A percentile compares a stretch with the other conserved stretches of the same genome.
Evolutionary conservation across 2,329 filamentous ascomycete species (phyloP).

Genomic region (Diplodia seriata): DNA sequence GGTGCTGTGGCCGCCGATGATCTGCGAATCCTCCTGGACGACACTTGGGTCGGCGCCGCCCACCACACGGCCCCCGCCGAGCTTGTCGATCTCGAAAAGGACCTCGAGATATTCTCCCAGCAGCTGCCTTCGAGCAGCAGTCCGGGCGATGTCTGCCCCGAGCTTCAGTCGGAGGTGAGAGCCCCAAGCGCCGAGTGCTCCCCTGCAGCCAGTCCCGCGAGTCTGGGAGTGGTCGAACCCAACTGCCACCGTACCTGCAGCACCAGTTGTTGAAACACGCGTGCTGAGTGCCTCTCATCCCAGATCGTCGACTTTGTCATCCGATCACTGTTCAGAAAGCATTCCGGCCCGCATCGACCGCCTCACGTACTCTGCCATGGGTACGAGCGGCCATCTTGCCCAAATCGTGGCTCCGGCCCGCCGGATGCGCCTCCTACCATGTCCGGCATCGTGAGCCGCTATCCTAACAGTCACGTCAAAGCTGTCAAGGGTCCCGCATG

Average conservation of each 20-base stretch:
- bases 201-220: slow-evolving; percentile 45
- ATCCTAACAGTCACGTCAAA: slow-evolving; percentile 73
- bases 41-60: slow-evolving; percentile 66
- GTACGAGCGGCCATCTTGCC: slow-evolving; percentile 63
- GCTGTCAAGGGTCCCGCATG: slow-evolving; percentile 74
- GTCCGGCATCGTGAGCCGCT: slow-evolving; percentile 68
- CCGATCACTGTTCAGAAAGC: slow-evolving; percentile 74
- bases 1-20: slow-evolving; percentile 39
- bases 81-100: slow-evolving; percentile 40
- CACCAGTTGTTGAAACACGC: slow-evolving; percentile 20
- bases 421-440: slow-evolving; percentile 57
- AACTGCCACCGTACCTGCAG: slow-evolving; percentile 37
- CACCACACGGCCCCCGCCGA: slow-evolving; percentile 47
- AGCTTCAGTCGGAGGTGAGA: slow-evolving; percentile 55
- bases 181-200: slow-evolving; percentile 25
- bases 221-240: slow-evolving; percentile 22
- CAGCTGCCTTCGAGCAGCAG: slow-evolving; percentile 47
- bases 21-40: slow-evolving; percentile 70
- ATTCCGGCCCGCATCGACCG: slow-evolving; percentile 59
- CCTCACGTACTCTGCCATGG: slow-evolving; percentile 85
- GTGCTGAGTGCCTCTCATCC: slow-evolving; percentile 41
- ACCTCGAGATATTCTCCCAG: slow-evolving; percentile 55
- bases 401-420: slow-evolving; percentile 41
- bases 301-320: slow-evolving; percentile 64
- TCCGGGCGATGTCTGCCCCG: slow-evolving; percentile 39